These are phyloP conservation scores for Leccinum pellstonianum DNA, from an alignment of 768 basidiomycete genomes.

Conservation along the genomic window DNA sequence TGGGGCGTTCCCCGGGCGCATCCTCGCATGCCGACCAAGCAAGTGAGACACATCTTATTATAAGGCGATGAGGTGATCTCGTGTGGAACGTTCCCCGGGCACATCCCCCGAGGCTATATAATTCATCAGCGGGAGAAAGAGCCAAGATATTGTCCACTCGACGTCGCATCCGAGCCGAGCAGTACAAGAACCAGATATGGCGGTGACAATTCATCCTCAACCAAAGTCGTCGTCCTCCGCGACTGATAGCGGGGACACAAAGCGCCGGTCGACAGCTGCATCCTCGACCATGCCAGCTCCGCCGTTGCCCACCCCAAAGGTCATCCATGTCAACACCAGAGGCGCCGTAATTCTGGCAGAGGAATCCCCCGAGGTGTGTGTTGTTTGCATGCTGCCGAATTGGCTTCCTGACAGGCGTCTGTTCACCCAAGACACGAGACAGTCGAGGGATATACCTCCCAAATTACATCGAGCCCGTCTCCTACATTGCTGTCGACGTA, in stretches of 20 bases:
- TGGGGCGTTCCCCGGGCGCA: background rate
- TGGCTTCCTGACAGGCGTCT: slow-evolving; percentile 8
- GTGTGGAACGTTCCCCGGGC: slow-evolving; percentile 5
- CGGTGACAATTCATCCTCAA: slow-evolving; percentile 17
- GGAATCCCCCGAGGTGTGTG: slow-evolving; percentile 87
- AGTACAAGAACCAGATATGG: slow-evolving; percentile 1
- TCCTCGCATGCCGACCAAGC: background rate
- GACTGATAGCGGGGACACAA: slow-evolving; percentile 13
- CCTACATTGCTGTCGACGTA: slow-evolving; percentile 96
- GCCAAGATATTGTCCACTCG: background rate
- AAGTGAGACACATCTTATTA: background rate
- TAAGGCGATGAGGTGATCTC: background rate
- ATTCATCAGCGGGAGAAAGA: slow-evolving; percentile 7
- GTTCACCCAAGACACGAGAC: slow-evolving; percentile 68
- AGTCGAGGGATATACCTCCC: slow-evolving; percentile 97
- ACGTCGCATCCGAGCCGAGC: background rate
- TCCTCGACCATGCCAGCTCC: slow-evolving; percentile 45
- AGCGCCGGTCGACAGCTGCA: slow-evolving; percentile 15
- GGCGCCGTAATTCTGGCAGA: slow-evolving; percentile 92
- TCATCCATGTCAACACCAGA: slow-evolving; percentile 93
- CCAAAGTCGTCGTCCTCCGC: background rate
- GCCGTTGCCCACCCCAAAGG: slow-evolving; percentile 75
- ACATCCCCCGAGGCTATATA: background rate
- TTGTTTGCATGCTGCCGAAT: slow-evolving; percentile 2
- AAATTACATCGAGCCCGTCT: slow-evolving; percentile 95